phyloP scores from a whole-genome alignment of 192 early-diverging fungal genomes.

The Entophlyctis luteolus region DNA sequence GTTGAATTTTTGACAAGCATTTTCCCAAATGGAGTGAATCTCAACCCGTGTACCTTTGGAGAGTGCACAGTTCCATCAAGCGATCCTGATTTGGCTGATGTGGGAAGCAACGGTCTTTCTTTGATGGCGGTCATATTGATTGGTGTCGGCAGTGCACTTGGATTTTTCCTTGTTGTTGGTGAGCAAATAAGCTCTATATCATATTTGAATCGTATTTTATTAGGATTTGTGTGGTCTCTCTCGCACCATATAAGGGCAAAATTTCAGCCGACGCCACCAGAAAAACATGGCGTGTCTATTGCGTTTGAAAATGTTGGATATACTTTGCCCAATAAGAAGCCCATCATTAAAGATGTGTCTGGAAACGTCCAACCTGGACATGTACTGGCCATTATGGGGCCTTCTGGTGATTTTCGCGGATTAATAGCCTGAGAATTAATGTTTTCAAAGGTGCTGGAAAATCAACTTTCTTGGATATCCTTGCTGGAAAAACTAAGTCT shows the following conservation, averaged over 20 bases:
- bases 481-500: constrained; percentile 62
- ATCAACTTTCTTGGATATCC: constrained; percentile 77
- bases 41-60: constrained; percentile 49
- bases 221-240: constrained; percentile 27
- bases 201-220: background rate
- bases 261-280: constrained; percentile 19
- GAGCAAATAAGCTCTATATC: background rate
- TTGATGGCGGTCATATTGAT: constrained; percentile 10
- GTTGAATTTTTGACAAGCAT: constrained; percentile 45
- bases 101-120: background rate
- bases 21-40: constrained; percentile 52
- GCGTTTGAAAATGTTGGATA: constrained; percentile 33
- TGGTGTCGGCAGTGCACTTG: background rate
- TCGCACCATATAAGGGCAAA: background rate
- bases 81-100: constrained; percentile 20
- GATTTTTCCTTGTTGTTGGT: background rate
- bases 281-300: constrained; percentile 30
- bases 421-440: background rate
- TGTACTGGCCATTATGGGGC: constrained; percentile 85
- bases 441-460: constrained; percentile 68
- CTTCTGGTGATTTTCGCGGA: constrained; percentile 51
- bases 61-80: constrained; percentile 50
- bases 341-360: constrained; percentile 62
- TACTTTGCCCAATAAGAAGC: constrained; percentile 34
- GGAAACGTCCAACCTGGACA: constrained; percentile 75